Percentiles rank a stretch among this genome's conserved stretches.
phyloP scores from a whole-genome alignment of 306 rosid species.

The Ormosia semicastrata region DNA sequence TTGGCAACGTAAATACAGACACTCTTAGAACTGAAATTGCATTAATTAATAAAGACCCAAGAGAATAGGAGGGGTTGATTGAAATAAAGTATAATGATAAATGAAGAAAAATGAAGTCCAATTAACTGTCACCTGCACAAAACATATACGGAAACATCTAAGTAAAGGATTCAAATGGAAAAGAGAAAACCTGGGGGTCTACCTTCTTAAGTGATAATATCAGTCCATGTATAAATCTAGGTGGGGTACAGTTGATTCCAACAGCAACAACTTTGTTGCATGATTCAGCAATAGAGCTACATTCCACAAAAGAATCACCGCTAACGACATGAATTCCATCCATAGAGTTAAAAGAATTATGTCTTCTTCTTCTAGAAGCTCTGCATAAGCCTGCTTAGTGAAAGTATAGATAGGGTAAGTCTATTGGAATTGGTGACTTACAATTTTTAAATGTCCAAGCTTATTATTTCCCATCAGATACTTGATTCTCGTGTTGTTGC shows the following conservation, averaged over 20 bases:
- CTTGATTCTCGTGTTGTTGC: not conserved
- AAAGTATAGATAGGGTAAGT: not conserved
- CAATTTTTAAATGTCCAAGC: slow-evolving; percentile 2
- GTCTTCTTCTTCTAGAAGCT: slow-evolving; percentile 51
- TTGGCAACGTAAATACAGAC: not conserved
- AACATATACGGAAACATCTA: not conserved
- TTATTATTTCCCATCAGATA: slow-evolving; percentile 10
- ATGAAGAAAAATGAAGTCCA: not conserved
- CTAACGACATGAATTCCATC: slow-evolving; percentile 58
- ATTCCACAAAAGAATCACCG: slow-evolving; percentile 51
- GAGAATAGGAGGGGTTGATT: not conserved
- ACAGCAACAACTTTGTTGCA: slow-evolving; percentile 51
- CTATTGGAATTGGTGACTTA: not conserved
- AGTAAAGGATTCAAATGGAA: not conserved
- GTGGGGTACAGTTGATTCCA: slow-evolving; percentile 66
- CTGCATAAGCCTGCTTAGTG: slow-evolving; percentile 49
- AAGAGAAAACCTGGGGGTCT: slow-evolving; percentile 9
- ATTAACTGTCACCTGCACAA: not conserved
- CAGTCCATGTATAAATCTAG: slow-evolving; percentile 52
- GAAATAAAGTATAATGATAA: slow-evolving; percentile 7
- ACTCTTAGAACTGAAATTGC: not conserved
- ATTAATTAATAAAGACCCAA: slow-evolving; percentile 9
- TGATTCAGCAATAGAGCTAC: slow-evolving; percentile 52
- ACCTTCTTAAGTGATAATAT: slow-evolving; percentile 57
- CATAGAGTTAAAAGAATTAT: slow-evolving; percentile 55